Evolutionary conservation across 208 protist genomes (phyloP).

Genomic region (Spongospora subterranea): DNA sequence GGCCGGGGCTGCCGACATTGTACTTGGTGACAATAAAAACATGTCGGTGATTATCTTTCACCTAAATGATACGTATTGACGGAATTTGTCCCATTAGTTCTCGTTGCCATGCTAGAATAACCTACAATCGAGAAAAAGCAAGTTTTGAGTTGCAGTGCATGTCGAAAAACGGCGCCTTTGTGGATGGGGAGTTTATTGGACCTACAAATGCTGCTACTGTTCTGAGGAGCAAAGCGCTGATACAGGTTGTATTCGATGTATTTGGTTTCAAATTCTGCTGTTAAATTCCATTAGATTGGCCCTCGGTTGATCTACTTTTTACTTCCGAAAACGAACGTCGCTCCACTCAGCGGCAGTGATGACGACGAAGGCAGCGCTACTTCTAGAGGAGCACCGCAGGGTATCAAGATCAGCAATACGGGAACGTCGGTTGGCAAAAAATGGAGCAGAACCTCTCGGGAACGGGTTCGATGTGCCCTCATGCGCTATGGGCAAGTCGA

Average conservation of each 20-base stretch:
- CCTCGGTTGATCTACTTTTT: slow-evolving; percentile 43
- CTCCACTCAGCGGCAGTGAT: background rate
- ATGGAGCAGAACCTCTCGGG: slow-evolving; percentile 21
- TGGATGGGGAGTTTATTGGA: slow-evolving; percentile 13
- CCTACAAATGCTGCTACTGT: background rate
- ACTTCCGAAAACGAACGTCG: background rate
- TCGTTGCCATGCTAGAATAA: background rate
- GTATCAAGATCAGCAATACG: background rate
- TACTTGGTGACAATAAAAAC: slow-evolving; percentile 41
- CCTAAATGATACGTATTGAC: background rate
- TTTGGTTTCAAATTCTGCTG: background rate
- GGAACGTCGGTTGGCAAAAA: background rate
- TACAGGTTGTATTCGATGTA: background rate
- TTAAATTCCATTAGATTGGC: slow-evolving; percentile 11
- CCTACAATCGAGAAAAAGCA: background rate
- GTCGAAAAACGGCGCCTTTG: slow-evolving; percentile 55
- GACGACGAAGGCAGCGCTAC: slow-evolving; percentile 1
- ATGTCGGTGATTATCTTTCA: background rate
- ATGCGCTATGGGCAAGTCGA: slow-evolving; percentile 41
- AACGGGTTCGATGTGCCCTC: background rate
- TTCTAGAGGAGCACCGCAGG: background rate
- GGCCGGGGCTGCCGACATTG: slow-evolving; percentile 11
- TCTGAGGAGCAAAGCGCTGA: background rate
- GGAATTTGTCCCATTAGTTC: background rate
- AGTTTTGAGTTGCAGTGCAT: slow-evolving; percentile 1